Conservation (phyloP, 257 asterid species). For the Capsicum rhomboideum region DNA sequence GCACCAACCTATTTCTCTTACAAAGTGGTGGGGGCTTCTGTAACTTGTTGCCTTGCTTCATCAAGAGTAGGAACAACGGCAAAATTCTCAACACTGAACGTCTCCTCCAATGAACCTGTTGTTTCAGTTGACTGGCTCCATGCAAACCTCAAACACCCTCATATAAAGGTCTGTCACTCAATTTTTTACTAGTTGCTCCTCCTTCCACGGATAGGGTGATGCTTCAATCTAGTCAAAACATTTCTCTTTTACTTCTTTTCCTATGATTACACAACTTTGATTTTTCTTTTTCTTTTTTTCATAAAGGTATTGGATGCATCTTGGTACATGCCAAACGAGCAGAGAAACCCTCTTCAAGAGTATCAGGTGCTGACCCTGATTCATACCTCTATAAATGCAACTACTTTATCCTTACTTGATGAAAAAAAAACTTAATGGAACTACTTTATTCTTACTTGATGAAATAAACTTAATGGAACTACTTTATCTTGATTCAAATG, state of each 20-base stretch:
- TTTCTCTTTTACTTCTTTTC: not conserved
- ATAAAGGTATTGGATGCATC: slow-evolving; percentile 93
- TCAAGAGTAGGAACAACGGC: slow-evolving; percentile 43
- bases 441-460: no score
- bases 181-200: not conserved
- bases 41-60: slow-evolving; percentile 46
- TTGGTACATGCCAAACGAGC: slow-evolving; percentile 99
- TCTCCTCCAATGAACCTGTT: slow-evolving; percentile 57
- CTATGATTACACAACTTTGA: not conserved
- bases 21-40: slow-evolving; percentile 17
- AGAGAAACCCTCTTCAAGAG: slow-evolving; percentile 96
- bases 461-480: no score
- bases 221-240: not conserved
- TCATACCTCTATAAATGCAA: not conserved
- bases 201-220: not conserved
- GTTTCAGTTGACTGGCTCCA: slow-evolving; percentile 98
- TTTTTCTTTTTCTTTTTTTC: not conserved
- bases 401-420: not conserved
- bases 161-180: slow-evolving; percentile 53
- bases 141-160: slow-evolving; percentile 66
- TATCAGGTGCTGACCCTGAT: slow-evolving; percentile 55
- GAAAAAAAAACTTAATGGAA: not conserved
- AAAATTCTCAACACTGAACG: slow-evolving; percentile 44
- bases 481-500: not conserved
- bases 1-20: slow-evolving; percentile 28